Base-by-base conservation (phyloP, 257 asterid species). In the Thymus mandschuricus region DNA sequence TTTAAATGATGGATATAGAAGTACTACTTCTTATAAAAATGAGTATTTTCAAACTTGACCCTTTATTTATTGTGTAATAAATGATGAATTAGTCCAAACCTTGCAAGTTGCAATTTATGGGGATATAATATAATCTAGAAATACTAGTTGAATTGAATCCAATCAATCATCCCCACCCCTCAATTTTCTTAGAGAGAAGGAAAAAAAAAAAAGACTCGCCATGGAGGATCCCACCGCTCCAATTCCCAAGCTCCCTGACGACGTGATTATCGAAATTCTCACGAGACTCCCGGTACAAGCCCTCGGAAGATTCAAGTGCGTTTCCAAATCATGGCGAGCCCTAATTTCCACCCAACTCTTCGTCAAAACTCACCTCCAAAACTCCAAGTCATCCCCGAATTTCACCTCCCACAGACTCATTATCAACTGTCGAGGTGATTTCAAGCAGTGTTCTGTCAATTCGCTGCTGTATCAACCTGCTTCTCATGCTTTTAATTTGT, bases 261-360 rank as follows among this genome's bases (percentile, higher is more conserved):
- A 89, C 60, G 41, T 87, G 65, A 79, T 82, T 31, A 21, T 60
- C n/a, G 90, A 85, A 46, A 81, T 89, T 45, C 86, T 87, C 54
- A 10, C 71, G 28, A 77, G 87, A 73, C 82, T 87, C 34, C 87
- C 94, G 0, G 86, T 79, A 3, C 75, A 63, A 79, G 74, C 88
- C 52, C 75, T 89, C 68, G 11, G 68, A 70, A 86, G 38, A 74
- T 80, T 82, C 78, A 82, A 52, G 69, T 84, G 82, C 69, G 89
- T 87, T 67, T 82, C 85, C 68, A 89, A 71, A 71, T 76, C 81
- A 49, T 89, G 95, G 94, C 62, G 41, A 35, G 66, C 73, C 60
- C 4, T 82, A 58, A 76, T 89, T 29, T 82, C 86, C 68, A 74
- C 78, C 81, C 60, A 54, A 10, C 69, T 50, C 6, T 86, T 89